Evolutionary conservation across 371 early-diverging fungal species (phyloP).

Genomic region (Rhizopus arrhizus): DNA sequence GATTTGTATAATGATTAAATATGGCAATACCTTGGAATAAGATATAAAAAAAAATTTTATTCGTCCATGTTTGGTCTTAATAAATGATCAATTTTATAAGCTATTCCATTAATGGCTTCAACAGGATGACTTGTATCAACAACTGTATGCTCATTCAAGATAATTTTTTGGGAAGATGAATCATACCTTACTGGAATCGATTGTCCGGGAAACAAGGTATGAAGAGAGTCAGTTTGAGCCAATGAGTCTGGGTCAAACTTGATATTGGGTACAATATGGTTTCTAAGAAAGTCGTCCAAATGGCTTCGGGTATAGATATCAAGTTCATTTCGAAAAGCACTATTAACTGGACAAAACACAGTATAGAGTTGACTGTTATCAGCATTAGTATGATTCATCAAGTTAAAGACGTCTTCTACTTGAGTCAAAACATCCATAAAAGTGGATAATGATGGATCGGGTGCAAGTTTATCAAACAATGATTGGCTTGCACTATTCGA

Average conservation of each 20-base stretch:
- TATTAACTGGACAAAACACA: constrained; percentile 46
- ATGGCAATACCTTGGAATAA: no score
- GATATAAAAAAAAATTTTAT: neutral
- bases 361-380: constrained; percentile 25
- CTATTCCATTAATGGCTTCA: constrained; percentile 48
- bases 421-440: constrained; percentile 49
- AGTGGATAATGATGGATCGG: constrained; percentile 45
- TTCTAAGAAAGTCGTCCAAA: constrained; percentile 35
- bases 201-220: constrained; percentile 28
- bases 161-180: constrained; percentile 19
- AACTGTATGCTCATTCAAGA: constrained; percentile 36
- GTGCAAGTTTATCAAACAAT: constrained; percentile 51
- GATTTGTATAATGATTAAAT: no score
- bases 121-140: constrained; percentile 40
- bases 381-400: constrained; percentile 35
- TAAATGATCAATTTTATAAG: constrained; percentile 47
- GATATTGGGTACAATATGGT: constrained; percentile 41
- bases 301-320: constrained; percentile 19
- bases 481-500: constrained; percentile 24
- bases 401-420: constrained; percentile 32
- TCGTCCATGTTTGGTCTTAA: constrained; percentile 26
- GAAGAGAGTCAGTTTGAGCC: constrained; percentile 9
- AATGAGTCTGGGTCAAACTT: constrained; percentile 21
- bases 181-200: constrained; percentile 36
- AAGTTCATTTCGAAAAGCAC: constrained; percentile 35